phyloP scores from a whole-genome alignment of 345 rosid genomes.

The Tarenaya hassleriana region DNA sequence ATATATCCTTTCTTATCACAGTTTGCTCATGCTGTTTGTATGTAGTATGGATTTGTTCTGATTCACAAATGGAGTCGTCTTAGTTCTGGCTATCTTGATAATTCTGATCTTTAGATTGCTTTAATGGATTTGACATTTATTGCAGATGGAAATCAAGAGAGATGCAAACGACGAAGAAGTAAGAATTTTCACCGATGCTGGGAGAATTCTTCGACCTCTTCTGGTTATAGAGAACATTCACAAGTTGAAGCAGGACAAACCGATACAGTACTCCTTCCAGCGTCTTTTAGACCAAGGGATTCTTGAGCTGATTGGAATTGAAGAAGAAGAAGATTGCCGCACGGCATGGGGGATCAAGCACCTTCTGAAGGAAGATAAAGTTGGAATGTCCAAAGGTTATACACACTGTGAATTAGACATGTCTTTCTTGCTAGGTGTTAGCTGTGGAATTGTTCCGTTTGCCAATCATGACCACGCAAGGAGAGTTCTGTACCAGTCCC shows the following conservation, averaged over 20 bases:
- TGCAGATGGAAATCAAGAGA: slow-evolving; percentile 77
- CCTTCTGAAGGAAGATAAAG: slow-evolving; percentile 38
- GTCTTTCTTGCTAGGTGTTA: slow-evolving; percentile 75
- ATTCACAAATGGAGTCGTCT: slow-evolving; percentile 1
- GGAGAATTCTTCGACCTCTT: slow-evolving; percentile 90
- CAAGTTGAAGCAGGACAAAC: slow-evolving; percentile 46
- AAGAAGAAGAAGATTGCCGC: slow-evolving; percentile 85
- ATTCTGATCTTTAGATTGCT: slow-evolving; percentile 4
- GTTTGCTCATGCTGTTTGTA: slow-evolving; percentile 15
- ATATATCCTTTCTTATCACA: slow-evolving; percentile 6
- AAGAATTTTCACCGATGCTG: slow-evolving; percentile 72
- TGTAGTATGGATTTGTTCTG: slow-evolving; percentile 5
- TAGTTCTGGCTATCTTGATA: not conserved
- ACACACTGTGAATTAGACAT: slow-evolving; percentile 80
- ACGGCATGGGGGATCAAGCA: slow-evolving; percentile 64
- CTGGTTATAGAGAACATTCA: slow-evolving; percentile 60
- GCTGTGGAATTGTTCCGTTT: slow-evolving; percentile 84
- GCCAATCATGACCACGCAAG: slow-evolving; percentile 87
- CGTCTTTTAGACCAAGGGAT: slow-evolving; percentile 65
- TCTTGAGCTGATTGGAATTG: slow-evolving; percentile 66
- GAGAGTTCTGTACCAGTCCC: slow-evolving; percentile 84
- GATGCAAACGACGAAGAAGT: slow-evolving; percentile 66
- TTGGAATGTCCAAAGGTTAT: slow-evolving; percentile 30
- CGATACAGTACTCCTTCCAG: slow-evolving; percentile 37
- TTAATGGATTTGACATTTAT: slow-evolving; percentile 8